phyloP scores from a whole-genome alignment of 441 rosid genomes.

The Geranium incanum region DNA sequence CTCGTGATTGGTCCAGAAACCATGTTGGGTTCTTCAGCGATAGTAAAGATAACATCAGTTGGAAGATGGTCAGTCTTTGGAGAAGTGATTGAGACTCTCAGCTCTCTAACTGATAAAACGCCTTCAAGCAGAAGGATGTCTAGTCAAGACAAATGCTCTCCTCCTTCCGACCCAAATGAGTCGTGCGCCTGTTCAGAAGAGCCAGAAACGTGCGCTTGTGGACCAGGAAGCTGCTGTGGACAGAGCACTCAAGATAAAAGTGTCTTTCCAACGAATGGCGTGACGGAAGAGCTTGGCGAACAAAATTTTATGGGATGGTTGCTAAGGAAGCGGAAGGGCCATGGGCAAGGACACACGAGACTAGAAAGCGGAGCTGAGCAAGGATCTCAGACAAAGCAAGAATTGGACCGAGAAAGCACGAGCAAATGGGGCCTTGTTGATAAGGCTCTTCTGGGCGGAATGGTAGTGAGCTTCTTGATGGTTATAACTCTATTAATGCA shows the following conservation, averaged over 20 bases:
- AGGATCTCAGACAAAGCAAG: constrained; percentile 30
- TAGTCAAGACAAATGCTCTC: constrained; percentile 25
- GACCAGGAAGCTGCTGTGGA: constrained; percentile 43
- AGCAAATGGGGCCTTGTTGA: constrained; percentile 42
- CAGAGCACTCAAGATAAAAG: constrained; percentile 25
- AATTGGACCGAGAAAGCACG: constrained; percentile 19
- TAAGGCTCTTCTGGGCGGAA: constrained; percentile 55
- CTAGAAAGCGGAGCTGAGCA: constrained; percentile 21
- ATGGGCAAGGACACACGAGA: constrained; percentile 15
- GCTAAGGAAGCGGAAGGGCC: constrained; percentile 34
- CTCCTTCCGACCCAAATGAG: constrained; percentile 30
- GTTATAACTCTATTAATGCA: constrained; percentile 39
- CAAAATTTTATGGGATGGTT: constrained; percentile 46
- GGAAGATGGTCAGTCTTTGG: constrained; percentile 96
- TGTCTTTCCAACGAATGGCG: constrained; percentile 19
- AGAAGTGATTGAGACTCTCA: constrained; percentile 55
- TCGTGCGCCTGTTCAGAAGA: constrained; percentile 38
- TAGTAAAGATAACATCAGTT: constrained; percentile 76
- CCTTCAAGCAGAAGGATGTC: constrained; percentile 19
- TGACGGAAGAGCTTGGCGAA: constrained; percentile 25
- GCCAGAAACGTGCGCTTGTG: constrained; percentile 38
- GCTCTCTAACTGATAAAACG: constrained; percentile 23
- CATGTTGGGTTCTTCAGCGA: constrained; percentile 67
- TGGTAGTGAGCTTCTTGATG: constrained; percentile 48
- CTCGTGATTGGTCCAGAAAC: constrained; percentile 60